Evolutionary conservation across 2,329 filamentous ascomycete species (phyloP), one percentile per base, ranked within the genome.

Genomic region (Clonostachys sp.): DNA sequence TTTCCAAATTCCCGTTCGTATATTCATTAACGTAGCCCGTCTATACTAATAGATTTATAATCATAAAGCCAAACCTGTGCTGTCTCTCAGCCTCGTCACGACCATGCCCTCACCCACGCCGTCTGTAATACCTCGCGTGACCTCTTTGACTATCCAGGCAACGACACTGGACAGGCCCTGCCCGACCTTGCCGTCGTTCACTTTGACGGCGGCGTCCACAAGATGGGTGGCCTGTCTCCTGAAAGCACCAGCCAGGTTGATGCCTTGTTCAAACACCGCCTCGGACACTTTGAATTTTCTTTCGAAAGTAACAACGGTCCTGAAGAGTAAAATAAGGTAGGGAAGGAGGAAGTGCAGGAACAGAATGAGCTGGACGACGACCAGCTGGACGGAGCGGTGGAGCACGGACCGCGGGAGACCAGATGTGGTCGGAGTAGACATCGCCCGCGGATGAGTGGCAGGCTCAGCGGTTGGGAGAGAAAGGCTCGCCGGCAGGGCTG

Each of bases 261-360:
- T 57, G 66, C 86, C 51, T 61, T 80, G 56, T 69, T 87, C 46
- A 82, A 92, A 70, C 83, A 92, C 65, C 66, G 90, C 45, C 68
- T 92, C 34, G 82, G 87, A 82, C 50, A 91, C 71, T 51, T 78
- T 80, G 63, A 89, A 80, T 53, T 81, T 75, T 14, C 83, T 76
- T 60, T 91, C 86, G 52, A 84, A 84, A 44, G 74, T 68, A 51
- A 83, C 84, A 14, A 77, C 70, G 14, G 74, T 64, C 14, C 71
- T 70, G 13, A 84, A 54, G 12, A 86, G 61, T 5, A 75, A 56
- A 52, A 79, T 73, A 34, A 83, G 57, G 56, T 85, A 86, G 2
- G 85, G 83, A 12, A 85, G 61, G 14, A 86, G 51, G 43, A 86
- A 72, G 46, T 84, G 79, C 24, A 81, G 48, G 8, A 84, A 53